Evolutionary conservation across 2,329 filamentous ascomycete genomes (phyloP).

Genomic region (Hymenoscyphus albidus): DNA sequence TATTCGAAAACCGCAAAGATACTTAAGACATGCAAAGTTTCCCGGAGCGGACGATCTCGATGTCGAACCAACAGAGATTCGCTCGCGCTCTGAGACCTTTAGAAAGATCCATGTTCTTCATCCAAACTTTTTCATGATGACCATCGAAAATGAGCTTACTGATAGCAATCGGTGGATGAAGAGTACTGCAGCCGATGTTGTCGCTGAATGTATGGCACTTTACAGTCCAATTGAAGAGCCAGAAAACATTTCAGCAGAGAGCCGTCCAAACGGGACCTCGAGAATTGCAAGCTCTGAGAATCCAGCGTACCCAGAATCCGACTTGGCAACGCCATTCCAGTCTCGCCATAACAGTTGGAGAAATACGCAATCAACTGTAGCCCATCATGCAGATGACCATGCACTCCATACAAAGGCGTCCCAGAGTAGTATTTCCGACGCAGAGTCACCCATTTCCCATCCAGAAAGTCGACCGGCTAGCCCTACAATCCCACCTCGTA

Average conservation of each 20-base stretch:
- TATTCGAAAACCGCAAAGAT: conserved; percentile 76
- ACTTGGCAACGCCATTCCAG: conserved; percentile 24
- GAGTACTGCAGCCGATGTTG: conserved; percentile 73
- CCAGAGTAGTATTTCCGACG: conserved; percentile 49
- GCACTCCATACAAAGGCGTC: conserved; percentile 44
- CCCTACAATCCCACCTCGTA: conserved; percentile 55
- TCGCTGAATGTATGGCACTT: conserved; percentile 74
- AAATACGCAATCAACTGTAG: conserved; percentile 47
- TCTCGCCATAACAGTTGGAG: conserved; percentile 46
- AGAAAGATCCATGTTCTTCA: conserved; percentile 70
- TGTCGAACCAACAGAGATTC: conserved; percentile 72
- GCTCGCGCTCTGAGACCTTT: conserved; percentile 71
- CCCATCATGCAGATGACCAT: conserved; percentile 39
- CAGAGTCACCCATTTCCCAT: conserved; percentile 39
- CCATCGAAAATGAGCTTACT: conserved; percentile 73
- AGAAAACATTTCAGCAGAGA: conserved; percentile 16
- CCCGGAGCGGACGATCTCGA: conserved; percentile 70
- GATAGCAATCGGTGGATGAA: conserved; percentile 76
- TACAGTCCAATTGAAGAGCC: conserved; percentile 38
- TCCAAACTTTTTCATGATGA: conserved; percentile 79
- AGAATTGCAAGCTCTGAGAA: conserved; percentile 3
- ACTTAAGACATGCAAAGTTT: conserved; percentile 69
- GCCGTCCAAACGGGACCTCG: conserved; percentile 11
- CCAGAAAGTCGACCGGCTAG: conserved; percentile 46
- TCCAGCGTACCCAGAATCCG: neutral